Conservation (phyloP, 148 eudicot species). For the Rheum nobile region DNA sequence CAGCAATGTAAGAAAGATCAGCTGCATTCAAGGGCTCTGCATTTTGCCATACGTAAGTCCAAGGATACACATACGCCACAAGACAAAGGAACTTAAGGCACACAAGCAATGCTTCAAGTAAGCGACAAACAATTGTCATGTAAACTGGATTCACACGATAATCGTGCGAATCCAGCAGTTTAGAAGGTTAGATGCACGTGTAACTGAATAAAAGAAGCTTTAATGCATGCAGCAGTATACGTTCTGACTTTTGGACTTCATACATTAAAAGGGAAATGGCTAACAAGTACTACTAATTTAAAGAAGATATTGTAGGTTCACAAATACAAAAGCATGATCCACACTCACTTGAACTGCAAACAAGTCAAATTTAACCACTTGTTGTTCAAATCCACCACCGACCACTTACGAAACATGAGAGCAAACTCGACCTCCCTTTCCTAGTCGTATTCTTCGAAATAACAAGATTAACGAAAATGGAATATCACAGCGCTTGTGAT, state of each 20-base stretch:
- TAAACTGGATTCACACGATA: no score
- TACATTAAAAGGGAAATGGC: not conserved
- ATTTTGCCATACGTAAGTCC: not conserved
- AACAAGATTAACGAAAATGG: no score
- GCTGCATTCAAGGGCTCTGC: conserved; percentile 40
- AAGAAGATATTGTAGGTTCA: not conserved
- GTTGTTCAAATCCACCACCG: no score
- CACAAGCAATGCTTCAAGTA: not conserved
- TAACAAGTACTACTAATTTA: not conserved
- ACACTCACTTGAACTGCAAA: not conserved
- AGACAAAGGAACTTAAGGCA: not conserved
- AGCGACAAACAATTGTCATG: no score
- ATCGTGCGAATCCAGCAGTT: not conserved
- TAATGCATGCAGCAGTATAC: not conserved
- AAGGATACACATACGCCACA: not conserved
- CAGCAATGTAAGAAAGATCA: conserved; percentile 23
- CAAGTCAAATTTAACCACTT: not conserved
- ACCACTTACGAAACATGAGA: no score
- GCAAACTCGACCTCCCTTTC: no score
- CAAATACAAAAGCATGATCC: not conserved
- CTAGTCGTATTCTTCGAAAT: no score
- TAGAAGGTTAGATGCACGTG: not conserved
- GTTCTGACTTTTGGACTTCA: not conserved
- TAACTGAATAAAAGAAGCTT: not conserved
- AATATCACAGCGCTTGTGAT: no score